Conservation (phyloP, 2,329 filamentous ascomycete genomes). For the Apiospora kogelbergensis region DNA sequence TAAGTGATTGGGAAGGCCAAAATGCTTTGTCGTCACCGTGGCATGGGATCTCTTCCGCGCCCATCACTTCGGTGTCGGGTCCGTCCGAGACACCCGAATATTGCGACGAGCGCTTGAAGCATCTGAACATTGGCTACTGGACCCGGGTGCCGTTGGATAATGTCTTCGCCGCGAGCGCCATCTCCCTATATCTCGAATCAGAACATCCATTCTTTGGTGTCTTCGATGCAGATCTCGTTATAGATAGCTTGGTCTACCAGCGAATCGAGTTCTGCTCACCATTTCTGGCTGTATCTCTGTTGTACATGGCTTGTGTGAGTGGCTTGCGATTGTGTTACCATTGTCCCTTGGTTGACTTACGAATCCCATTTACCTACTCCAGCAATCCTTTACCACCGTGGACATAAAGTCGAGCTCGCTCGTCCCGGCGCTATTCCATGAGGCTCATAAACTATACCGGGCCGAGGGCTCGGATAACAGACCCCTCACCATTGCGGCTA, state of each 20-base stretch:
- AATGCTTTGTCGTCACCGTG: neutral
- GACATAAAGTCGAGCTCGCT: neutral
- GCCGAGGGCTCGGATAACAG: neutral
- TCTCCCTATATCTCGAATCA: conserved; percentile 37
- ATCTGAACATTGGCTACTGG: conserved; percentile 34
- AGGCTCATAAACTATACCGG: neutral
- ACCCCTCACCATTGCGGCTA: neutral
- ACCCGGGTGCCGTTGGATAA: conserved; percentile 31
- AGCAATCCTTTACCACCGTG: neutral
- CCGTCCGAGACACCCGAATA: neutral
- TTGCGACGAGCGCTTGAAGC: conserved; percentile 28
- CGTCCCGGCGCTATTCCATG: neutral
- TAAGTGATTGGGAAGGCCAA: neutral
- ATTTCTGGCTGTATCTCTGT: conserved; percentile 15
- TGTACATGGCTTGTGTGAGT: conserved; percentile 18
- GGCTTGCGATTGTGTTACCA: neutral
- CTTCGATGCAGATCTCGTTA: conserved; percentile 30
- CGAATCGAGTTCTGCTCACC: conserved; percentile 19
- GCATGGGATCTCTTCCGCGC: neutral
- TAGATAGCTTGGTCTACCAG: conserved; percentile 16
- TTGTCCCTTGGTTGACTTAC: neutral
- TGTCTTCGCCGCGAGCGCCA: conserved; percentile 28
- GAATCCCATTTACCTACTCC: neutral
- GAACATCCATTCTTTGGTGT: conserved; percentile 38
- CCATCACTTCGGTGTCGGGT: neutral